A percentile compares a stretch with the other conserved stretches of the same genome.
Conservation (phyloP, 495 filamentous ascomycete species). For the Penicillium herquei region DNA sequence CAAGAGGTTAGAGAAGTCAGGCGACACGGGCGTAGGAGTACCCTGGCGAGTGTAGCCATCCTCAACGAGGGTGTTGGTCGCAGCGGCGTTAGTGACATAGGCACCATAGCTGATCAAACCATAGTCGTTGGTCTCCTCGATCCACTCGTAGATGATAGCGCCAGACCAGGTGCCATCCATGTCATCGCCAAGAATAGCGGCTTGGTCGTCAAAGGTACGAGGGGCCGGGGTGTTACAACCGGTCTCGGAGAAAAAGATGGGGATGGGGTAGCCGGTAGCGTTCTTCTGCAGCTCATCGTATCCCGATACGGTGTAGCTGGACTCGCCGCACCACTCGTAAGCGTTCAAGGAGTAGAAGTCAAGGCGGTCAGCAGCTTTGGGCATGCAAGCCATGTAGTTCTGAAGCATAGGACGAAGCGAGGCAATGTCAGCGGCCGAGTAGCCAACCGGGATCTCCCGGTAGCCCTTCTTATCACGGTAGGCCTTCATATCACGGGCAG, state of each 20-base stretch:
- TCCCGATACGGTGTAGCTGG: slow-evolving; percentile 64
- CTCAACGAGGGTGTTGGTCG: slow-evolving; percentile 46
- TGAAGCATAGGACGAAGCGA: slow-evolving; percentile 81
- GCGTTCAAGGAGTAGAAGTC: slow-evolving; percentile 87
- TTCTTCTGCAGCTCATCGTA: slow-evolving; percentile 65
- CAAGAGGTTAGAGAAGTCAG: slow-evolving; percentile 78
- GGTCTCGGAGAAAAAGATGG: slow-evolving; percentile 85
- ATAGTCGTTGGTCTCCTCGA: slow-evolving; percentile 81
- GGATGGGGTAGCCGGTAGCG: slow-evolving; percentile 61
- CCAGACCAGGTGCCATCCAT: slow-evolving; percentile 81
- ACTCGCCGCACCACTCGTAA: slow-evolving; percentile 80
- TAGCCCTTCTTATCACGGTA: slow-evolving; percentile 77
- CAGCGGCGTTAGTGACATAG: slow-evolving; percentile 24
- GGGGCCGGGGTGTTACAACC: slow-evolving; percentile 69
- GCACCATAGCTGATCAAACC: slow-evolving; percentile 78
- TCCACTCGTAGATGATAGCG: slow-evolving; percentile 87
- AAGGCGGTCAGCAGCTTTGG: slow-evolving; percentile 63
- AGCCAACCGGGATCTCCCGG: slow-evolving; percentile 80
- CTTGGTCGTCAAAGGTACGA: slow-evolving; percentile 73
- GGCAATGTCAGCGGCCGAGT: slow-evolving; percentile 86
- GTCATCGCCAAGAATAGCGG: slow-evolving; percentile 66
- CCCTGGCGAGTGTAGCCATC: slow-evolving; percentile 70
- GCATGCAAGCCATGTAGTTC: slow-evolving; percentile 79
- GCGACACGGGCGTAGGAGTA: slow-evolving; percentile 68
- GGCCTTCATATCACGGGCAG: slow-evolving; percentile 76